Percentiles rank a stretch among this genome's conserved stretches.
These are phyloP conservation scores for Gossypium armourianum DNA, from an alignment of 441 rosid genomes.

Conservation along the genomic window DNA sequence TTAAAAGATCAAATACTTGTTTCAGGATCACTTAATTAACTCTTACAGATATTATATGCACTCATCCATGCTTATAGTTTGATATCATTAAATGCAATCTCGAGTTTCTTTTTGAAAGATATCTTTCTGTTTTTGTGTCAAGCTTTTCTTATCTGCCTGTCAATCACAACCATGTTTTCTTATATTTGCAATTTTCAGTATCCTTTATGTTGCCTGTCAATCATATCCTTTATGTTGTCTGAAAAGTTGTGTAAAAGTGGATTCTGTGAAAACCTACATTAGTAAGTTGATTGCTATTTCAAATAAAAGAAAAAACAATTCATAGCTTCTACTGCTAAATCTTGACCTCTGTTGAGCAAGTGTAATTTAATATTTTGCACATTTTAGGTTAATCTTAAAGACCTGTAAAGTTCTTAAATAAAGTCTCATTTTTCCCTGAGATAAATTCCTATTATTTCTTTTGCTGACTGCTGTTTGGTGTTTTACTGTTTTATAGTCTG, in stretches of 20 bases:
- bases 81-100: not conserved
- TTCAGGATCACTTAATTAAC: not conserved
- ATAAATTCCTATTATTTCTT: not conserved
- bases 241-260: not conserved
- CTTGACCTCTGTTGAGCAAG: not conserved
- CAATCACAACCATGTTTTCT: not conserved
- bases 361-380: not conserved
- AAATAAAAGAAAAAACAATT: not conserved
- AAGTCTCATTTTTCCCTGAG: not conserved
- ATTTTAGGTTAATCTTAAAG: not conserved
- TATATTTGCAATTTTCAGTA: not conserved
- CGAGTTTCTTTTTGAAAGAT: not conserved
- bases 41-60: not conserved
- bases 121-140: not conserved
- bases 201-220: not conserved
- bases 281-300: not conserved
- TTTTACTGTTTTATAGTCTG: not conserved
- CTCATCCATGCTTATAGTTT: not conserved
- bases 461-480: not conserved
- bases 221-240: not conserved
- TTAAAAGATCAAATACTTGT: not conserved
- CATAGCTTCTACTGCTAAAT: not conserved
- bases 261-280: not conserved
- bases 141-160: not conserved
- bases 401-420: not conserved